These are phyloP conservation scores for Hansenula lynferdii DNA, from an alignment of 1,139 yeast species.

Conservation along the genomic window DNA sequence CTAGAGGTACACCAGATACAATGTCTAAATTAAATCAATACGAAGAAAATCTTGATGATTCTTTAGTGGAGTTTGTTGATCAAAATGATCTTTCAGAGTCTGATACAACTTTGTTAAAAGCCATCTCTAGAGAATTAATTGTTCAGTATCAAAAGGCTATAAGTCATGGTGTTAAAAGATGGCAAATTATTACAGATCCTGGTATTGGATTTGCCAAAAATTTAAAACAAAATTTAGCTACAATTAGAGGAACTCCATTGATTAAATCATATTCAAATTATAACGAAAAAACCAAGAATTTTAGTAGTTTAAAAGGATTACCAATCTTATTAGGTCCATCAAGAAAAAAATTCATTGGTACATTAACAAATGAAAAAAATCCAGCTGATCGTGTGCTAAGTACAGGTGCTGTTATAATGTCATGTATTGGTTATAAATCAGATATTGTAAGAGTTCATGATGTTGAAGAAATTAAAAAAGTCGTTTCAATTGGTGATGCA, in stretches of 20 bases:
- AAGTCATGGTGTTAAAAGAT: constrained; percentile 62
- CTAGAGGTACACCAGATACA: constrained; percentile 74
- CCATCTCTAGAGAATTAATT: constrained; percentile 64
- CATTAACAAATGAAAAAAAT: constrained; percentile 41
- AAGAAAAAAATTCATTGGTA: constrained; percentile 81
- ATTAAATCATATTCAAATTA: constrained; percentile 47
- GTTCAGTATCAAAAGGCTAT: constrained; percentile 53
- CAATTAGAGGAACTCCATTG: constrained; percentile 55
- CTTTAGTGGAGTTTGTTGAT: constrained; percentile 32
- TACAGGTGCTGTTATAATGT: constrained; percentile 71
- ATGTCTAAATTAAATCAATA: constrained; percentile 66
- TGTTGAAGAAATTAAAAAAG: constrained; percentile 61
- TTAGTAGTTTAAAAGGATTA: constrained; percentile 32
- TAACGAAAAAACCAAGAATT: constrained; percentile 19
- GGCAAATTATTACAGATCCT: constrained; percentile 93
- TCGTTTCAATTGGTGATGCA: constrained; percentile 71
- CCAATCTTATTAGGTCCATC: constrained; percentile 85
- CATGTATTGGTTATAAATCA: constrained; percentile 68
- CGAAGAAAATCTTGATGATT: constrained; percentile 35
- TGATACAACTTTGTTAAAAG: constrained; percentile 32
- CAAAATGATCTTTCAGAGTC: constrained; percentile 24
- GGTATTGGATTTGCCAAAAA: constrained; percentile 93
- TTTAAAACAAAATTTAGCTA: constrained; percentile 57
- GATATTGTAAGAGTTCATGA: constrained; percentile 92
- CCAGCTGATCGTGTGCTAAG: constrained; percentile 67